Conservation (phyloP, 352 stramenopile species). For the Discostella stelligera region DNA sequence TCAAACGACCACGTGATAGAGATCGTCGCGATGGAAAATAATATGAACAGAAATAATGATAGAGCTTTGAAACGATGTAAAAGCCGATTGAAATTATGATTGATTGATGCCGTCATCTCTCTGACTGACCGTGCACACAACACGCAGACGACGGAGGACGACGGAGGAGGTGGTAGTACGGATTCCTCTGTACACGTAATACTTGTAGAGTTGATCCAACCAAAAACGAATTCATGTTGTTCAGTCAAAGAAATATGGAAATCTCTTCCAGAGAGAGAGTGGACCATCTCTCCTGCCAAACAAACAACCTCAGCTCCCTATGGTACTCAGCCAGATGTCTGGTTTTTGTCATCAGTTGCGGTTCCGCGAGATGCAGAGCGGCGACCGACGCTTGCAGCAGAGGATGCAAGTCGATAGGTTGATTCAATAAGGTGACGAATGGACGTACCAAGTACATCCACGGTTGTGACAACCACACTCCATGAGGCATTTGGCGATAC, state of each 20-base stretch:
- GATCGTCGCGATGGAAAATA: background rate
- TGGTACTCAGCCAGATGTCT: background rate
- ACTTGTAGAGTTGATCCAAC: no score
- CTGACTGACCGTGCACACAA: no score
- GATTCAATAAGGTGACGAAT: constrained; percentile 32
- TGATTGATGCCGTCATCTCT: no score
- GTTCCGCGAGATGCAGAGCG: background rate
- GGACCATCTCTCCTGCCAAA: no score
- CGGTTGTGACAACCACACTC: constrained; percentile 5
- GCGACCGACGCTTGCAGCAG: background rate
- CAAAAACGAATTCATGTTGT: no score
- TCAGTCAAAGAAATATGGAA: no score
- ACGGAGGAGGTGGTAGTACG: no score
- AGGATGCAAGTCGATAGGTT: constrained; percentile 8
- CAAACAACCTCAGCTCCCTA: no score
- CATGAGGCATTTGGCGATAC: background rate
- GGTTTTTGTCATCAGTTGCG: background rate
- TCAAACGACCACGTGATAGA: background rate
- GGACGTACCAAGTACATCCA: constrained; percentile 36
- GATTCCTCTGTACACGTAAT: no score
- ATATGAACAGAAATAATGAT: background rate
- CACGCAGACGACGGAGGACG: no score
- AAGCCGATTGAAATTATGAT: no score
- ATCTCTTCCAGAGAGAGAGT: no score
- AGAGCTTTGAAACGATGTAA: background rate